Percentiles rank a stretch among this genome's conserved stretches.
Evolutionary conservation across 2,329 filamentous ascomycete genomes (phyloP).

Genomic region (Microsporum canis): DNA sequence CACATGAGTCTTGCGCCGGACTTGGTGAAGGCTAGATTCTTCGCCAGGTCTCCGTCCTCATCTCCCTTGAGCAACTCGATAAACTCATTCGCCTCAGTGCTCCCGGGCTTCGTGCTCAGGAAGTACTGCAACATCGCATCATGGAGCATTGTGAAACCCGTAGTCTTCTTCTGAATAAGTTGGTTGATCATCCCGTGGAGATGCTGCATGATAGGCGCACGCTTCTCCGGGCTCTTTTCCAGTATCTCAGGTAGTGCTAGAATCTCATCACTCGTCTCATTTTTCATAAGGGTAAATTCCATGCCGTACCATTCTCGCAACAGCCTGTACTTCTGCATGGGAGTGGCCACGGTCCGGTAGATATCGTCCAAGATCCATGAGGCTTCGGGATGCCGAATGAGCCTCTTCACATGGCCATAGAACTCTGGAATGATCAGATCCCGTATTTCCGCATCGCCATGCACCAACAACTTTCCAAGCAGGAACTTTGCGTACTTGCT

Average conservation of each 20-base stretch:
- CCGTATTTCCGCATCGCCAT: constrained; percentile 75
- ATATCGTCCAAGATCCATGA: constrained; percentile 98
- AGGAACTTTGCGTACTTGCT: constrained; percentile 96
- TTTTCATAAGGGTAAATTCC: constrained; percentile 73
- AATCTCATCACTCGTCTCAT: constrained; percentile 33
- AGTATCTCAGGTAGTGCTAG: constrained; percentile 56
- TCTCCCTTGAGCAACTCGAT: constrained; percentile 85
- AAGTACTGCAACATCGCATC: constrained; percentile 98
- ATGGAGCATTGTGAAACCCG: constrained; percentile 93
- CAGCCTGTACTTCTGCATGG: constrained; percentile 71
- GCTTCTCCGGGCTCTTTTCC: constrained; percentile 68
- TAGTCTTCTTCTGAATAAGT: constrained; percentile 90
- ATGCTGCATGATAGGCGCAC: constrained; percentile 73
- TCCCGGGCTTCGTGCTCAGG: constrained; percentile 62
- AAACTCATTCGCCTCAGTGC: constrained; percentile 75
- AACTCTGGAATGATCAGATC: constrained; percentile 89
- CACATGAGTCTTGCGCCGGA: constrained; percentile 74
- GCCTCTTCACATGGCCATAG: constrained; percentile 79
- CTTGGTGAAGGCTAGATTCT: constrained; percentile 92
- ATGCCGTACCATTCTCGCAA: constrained; percentile 94
- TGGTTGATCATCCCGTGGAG: constrained; percentile 80
- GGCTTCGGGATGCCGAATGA: constrained; percentile 93
- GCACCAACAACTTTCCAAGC: constrained; percentile 89
- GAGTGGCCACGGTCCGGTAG: constrained; percentile 77
- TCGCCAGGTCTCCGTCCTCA: constrained; percentile 76